These are phyloP conservation scores for Leishmania amazonensis DNA, from an alignment of 208 protist genomes.

Conservation along the genomic window DNA sequence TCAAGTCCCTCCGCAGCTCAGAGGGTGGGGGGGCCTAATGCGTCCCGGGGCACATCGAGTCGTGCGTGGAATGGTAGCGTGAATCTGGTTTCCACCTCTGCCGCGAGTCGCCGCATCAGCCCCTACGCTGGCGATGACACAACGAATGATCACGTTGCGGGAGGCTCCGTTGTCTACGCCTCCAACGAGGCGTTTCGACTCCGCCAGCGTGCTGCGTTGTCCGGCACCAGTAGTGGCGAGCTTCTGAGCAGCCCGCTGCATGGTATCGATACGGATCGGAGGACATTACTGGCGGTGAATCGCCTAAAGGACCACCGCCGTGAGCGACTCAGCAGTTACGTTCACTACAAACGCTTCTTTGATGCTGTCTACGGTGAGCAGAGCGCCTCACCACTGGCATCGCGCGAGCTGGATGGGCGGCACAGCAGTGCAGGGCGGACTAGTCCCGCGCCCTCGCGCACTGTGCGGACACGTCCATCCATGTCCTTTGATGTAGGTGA, in stretches of 20 bases:
- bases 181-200: constrained; percentile 13
- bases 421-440: neutral
- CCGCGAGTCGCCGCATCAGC: constrained; percentile 1
- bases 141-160: neutral
- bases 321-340: constrained; percentile 16
- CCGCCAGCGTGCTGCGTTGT: constrained; percentile 4
- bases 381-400: neutral
- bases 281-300: neutral
- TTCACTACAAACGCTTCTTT: constrained; percentile 35
- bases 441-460: neutral
- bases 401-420: neutral
- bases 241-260: neutral
- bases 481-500: neutral
- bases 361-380: constrained; percentile 19
- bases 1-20: neutral
- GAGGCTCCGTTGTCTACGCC: neutral
- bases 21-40: neutral
- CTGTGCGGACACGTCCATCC: neutral
- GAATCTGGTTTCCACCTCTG: neutral
- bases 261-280: neutral
- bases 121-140: neutral
- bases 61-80: constrained; percentile 4
- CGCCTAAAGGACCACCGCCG: neutral
- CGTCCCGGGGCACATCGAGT: neutral
- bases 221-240: neutral